A percentile compares a stretch with the other conserved stretches of the same genome.
phyloP scores from a whole-genome alignment of 306 rosid genomes.

The Quercus mongolica region DNA sequence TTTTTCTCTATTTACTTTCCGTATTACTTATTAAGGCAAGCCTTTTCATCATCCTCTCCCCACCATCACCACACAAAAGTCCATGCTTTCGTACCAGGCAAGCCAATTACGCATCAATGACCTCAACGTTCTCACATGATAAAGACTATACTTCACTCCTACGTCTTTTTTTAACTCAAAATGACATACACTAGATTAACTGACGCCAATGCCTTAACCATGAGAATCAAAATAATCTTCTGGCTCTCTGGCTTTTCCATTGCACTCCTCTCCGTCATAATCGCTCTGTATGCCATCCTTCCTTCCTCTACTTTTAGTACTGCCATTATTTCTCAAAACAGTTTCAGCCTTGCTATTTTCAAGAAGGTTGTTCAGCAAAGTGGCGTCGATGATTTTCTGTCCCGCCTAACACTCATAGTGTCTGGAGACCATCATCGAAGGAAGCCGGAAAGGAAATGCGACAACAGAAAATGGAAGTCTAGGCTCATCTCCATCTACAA shows the following conservation, averaged over 20 bases:
- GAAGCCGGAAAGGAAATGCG: constrained; percentile 33
- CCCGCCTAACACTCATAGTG: constrained; percentile 32
- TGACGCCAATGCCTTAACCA: constrained; percentile 15
- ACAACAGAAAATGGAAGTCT: constrained; percentile 38
- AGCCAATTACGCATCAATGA: constrained; percentile 31
- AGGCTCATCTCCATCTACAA: constrained; percentile 40
- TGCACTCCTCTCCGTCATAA: constrained; percentile 36
- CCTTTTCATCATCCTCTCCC: background rate
- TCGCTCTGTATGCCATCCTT: constrained; percentile 22
- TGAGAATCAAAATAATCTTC: constrained; percentile 43
- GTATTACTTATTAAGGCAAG: constrained; percentile 11
- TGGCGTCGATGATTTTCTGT: constrained; percentile 35
- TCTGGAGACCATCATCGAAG: constrained; percentile 12
- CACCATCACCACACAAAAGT: constrained; percentile 11
- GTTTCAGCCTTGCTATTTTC: constrained; percentile 20
- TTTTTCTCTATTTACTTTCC: background rate
- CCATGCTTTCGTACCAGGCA: constrained; percentile 52
- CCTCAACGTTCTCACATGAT: constrained; percentile 21
- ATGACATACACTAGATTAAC: background rate
- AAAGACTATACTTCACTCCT: constrained; percentile 16
- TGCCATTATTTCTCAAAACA: constrained; percentile 6
- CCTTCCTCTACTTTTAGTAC: constrained; percentile 7
- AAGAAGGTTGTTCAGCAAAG: constrained; percentile 30
- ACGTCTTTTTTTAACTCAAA: constrained; percentile 21
- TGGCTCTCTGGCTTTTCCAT: constrained; percentile 43